Evolutionary conservation across 2,329 filamentous ascomycete species (phyloP).

Genomic region (Rugonectria rugulosa): DNA sequence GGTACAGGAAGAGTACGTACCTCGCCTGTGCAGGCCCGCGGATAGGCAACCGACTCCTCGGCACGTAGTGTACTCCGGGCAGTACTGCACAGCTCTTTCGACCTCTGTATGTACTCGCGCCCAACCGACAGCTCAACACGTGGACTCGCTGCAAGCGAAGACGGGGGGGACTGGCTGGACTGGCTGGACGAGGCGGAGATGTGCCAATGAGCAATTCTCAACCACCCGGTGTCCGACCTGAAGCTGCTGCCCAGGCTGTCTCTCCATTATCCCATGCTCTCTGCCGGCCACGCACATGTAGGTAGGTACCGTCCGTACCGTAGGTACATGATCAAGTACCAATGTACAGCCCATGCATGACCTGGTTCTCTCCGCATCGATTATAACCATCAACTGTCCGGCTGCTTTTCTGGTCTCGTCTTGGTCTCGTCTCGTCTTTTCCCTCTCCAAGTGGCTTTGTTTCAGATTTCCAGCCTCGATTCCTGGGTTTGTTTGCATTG

Average conservation of each 20-base stretch:
- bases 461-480: conserved; percentile 4
- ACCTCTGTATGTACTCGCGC: conserved; percentile 39
- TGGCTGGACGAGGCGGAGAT: no score
- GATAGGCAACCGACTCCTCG: no score
- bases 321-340: no score
- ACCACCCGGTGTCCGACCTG: conserved; percentile 24
- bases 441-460: conserved; percentile 9
- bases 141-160: conserved; percentile 32
- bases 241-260: conserved; percentile 12
- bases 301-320: no score
- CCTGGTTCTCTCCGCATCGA: conserved; percentile 27
- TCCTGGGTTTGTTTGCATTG: background rate
- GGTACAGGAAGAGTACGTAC: background rate
- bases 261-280: conserved; percentile 21
- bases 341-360: conserved; percentile 18
- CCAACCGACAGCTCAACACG: conserved; percentile 40
- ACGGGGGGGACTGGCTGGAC: background rate
- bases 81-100: no score
- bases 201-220: background rate
- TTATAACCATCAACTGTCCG: conserved; percentile 34
- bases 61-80: no score
- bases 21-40: no score
- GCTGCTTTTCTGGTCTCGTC: conserved; percentile 14
- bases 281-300: conserved; percentile 21
- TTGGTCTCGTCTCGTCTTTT: background rate